Base-by-base conservation (phyloP, 148 eudicot species). In the Rhododendron griersonianum region DNA sequence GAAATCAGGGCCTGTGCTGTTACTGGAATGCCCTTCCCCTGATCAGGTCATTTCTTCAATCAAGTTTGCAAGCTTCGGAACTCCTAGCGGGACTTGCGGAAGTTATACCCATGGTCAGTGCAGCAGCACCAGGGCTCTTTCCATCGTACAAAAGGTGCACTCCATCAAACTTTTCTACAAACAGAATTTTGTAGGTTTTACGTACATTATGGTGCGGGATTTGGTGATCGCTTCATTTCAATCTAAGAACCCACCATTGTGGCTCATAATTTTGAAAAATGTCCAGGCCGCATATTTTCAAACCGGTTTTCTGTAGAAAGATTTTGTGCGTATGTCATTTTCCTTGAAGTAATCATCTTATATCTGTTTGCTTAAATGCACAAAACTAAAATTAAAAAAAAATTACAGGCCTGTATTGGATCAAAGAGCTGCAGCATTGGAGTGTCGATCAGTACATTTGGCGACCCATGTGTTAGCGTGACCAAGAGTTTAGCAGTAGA, bases 31-130 rank as follows among this genome's bases (percentile, higher is more conserved):
- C 90, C 95, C 98, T 41, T 90, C 88, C 6, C 89, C 93, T 18
- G 69, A 89, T 90, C 98, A 97, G 55, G 92, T 93, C 87, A 95
- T 97, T 85, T 92, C 98, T 51, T 91, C 92, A 11, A 97, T 97
- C 85, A 93, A 91, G 84, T 97, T 97, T 87, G 98, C 98, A 73
- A 95, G 99, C 90, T 97, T 90, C 47, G 99, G 99, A 59, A 97
- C 96, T 89, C 99, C 99, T 37, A 86, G 75, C 3, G 99, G 99
- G 53, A 74, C 89, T 33, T 95, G 98, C 83, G 99, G 98, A 78
- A 93, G 92, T 77, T 97, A 90, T 75, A 86, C 87, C 82, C 98
- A 97, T 80, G 98, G 98, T 30, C 85, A 85, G 81, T 97, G 99
- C 89, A 90, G 86, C 83, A 97, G 98, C 90, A 57, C 51, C 63